Percentiles rank a stretch among this genome's conserved stretches.
phyloP scores from a whole-genome alignment of 2,329 filamentous ascomycete genomes.

The Stachybotrys elegans region DNA sequence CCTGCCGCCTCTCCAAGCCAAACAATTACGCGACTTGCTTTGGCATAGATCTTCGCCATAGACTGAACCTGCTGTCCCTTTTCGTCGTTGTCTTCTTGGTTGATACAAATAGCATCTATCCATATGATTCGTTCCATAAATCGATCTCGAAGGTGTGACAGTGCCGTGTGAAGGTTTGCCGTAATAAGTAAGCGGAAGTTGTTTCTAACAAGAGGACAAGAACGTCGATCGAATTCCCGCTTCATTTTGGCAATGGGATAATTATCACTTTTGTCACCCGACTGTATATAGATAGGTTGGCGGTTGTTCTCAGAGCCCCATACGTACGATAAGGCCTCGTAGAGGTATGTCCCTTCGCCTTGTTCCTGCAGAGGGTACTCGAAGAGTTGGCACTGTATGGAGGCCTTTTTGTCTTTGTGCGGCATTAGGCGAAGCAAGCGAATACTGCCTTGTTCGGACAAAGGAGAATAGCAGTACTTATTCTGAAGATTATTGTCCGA shows the following conservation, averaged over 20 bases:
- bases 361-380: neutral
- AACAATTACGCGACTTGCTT: slow-evolving; percentile 4
- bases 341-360: neutral
- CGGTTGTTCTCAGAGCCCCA: slow-evolving; percentile 2
- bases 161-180: neutral
- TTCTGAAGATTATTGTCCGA: neutral
- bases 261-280: too few species aligned
- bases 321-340: slow-evolving; percentile 5
- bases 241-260: too few species aligned
- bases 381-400: slow-evolving; percentile 2
- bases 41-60: slow-evolving; percentile 8
- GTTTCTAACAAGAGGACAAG: too few species aligned
- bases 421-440: slow-evolving; percentile 5
- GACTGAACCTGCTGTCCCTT: slow-evolving; percentile 3
- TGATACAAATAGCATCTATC: slow-evolving; percentile 1
- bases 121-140: slow-evolving; percentile 3
- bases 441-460: neutral
- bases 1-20: slow-evolving; percentile 7
- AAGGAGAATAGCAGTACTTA: slow-evolving; percentile 2
- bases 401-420: neutral
- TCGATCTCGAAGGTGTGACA: slow-evolving; percentile 1
- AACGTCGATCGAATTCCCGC: too few species aligned
- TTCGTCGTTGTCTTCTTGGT: slow-evolving; percentile 5
- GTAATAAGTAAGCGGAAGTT: neutral
- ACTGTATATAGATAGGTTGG: slow-evolving; percentile 1